Percentiles rank a stretch among this genome's conserved stretches.
Evolutionary conservation across 2,329 filamentous ascomycete genomes (phyloP).

Genomic region (Calonectria honghensis): DNA sequence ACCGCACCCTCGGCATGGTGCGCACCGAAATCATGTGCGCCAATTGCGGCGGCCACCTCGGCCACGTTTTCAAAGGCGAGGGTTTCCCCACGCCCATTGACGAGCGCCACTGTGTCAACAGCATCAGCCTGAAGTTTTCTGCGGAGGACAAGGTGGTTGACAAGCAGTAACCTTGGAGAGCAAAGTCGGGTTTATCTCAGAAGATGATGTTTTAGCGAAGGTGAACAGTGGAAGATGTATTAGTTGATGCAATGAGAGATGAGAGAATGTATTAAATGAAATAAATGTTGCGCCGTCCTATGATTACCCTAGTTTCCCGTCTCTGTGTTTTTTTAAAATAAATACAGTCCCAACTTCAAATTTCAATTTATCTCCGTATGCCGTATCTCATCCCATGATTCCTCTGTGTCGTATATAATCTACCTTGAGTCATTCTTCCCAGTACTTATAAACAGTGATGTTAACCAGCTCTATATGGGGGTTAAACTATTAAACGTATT

Average conservation of each 20-base stretch:
- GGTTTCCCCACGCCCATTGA: slow-evolving; percentile 90
- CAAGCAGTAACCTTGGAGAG: slow-evolving; percentile 58
- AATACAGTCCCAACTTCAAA: neutral
- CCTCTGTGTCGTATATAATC: neutral
- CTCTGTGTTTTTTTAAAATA: neutral
- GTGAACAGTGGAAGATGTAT: neutral
- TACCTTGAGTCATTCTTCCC: neutral
- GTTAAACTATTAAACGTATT: neutral
- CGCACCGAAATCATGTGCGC: slow-evolving; percentile 95
- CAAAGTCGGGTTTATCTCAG: slow-evolving; percentile 56
- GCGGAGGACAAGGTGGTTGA: slow-evolving; percentile 74
- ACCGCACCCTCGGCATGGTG: slow-evolving; percentile 85
- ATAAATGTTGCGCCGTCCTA: neutral
- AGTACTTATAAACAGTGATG: neutral
- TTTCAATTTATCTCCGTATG: neutral
- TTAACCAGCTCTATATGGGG: neutral
- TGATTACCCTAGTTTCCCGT: neutral
- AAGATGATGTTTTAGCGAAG: slow-evolving; percentile 14
- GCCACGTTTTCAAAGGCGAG: slow-evolving; percentile 97
- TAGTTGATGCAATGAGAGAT: neutral
- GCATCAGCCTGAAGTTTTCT: slow-evolving; percentile 89
- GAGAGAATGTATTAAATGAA: slow-evolving; percentile 5
- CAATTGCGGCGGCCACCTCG: slow-evolving; percentile 94
- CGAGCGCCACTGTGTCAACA: slow-evolving; percentile 98
- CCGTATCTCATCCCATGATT: neutral